These are phyloP conservation scores for Talaromyces sp. DNA, from an alignment of 2,329 filamentous ascomycete genomes.

Conservation along the genomic window DNA sequence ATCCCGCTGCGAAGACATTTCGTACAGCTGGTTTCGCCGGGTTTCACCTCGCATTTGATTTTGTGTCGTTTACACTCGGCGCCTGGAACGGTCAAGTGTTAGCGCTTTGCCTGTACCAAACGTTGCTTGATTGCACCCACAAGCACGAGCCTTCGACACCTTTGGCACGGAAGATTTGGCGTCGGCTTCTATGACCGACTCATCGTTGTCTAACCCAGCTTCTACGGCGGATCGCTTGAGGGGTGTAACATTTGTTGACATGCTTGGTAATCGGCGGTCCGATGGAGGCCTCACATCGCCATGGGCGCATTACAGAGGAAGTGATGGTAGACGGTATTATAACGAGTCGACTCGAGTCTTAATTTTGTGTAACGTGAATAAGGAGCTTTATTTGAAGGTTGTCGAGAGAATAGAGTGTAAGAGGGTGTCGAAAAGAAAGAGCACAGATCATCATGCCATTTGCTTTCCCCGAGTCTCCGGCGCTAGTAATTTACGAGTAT, in stretches of 20 bases:
- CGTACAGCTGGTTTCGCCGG: constrained; percentile 46
- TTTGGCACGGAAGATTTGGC: constrained; percentile 28
- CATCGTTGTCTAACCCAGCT: constrained; percentile 32
- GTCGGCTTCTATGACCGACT: constrained; percentile 23
- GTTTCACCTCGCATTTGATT: constrained; percentile 52
- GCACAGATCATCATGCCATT: constrained; percentile 4
- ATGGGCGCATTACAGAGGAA: not conserved
- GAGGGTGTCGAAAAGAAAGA: not conserved
- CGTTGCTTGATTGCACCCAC: constrained; percentile 27
- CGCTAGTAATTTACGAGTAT: constrained; percentile 11
- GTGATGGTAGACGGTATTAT: not conserved
- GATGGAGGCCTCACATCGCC: constrained; percentile 5
- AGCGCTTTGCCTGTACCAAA: not conserved
- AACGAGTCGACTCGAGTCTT: not conserved
- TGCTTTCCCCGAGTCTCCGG: constrained; percentile 3
- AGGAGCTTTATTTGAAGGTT: not conserved
- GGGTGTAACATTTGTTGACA: constrained; percentile 23
- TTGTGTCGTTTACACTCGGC: constrained; percentile 54
- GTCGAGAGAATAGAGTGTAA: not conserved
- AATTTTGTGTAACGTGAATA: not conserved
- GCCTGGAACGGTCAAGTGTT: constrained; percentile 26
- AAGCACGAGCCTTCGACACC: constrained; percentile 42
- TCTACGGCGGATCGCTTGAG: constrained; percentile 38
- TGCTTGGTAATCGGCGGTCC: constrained; percentile 19
- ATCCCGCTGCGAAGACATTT: constrained; percentile 51